Base-by-base conservation (phyloP, 1,139 yeast species). In the Blastobotrys capitulatus region DNA sequence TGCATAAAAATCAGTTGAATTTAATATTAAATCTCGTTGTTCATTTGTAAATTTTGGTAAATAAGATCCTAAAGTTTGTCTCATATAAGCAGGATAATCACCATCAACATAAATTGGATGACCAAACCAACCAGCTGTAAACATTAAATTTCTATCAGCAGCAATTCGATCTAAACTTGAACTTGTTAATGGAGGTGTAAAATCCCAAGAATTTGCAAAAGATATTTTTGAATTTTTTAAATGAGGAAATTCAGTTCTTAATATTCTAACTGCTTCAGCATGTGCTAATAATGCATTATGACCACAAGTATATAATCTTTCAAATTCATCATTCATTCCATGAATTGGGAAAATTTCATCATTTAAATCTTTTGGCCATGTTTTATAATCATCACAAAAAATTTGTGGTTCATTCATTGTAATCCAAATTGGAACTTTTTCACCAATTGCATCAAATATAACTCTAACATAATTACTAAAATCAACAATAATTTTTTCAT, bases 381-480 rank as follows among this genome's bases (percentile, higher is more conserved):
- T 49, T 10, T 41, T 46, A 37, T 58, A 58, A 39, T 58, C 61
- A 12, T 53, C 47, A 42, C 61, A 53, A 47, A 57, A 58, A 1
- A 62, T 53, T 41, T 60, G 60, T 6, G 74, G 74, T 50, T 70
- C 73, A 52, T 70, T 70, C 50, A 67, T 54, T 5, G 71, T 65
- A 47, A 70, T 56, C 66, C 70, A 69, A 15, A 62, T 46, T 9
- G 67, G 65, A 72, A 70, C 73, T 50, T 68, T 62, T 38, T 67
- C 67, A 15, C 69, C 69, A 49, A 60, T 60, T 40, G 69, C 70
- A 27, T 67, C 54, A 50, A 69, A 60, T 22, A 69, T 62, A 16
- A 65, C 61, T 38, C 66, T 61, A 34, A 71, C 70, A 52, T 68
- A 70, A 44, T 64, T 56, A 34, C 60, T 68, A 55, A 68, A 70